These are phyloP conservation scores for Phytomonas sp. DNA, from an alignment of 208 protist genomes.

Conservation along the genomic window DNA sequence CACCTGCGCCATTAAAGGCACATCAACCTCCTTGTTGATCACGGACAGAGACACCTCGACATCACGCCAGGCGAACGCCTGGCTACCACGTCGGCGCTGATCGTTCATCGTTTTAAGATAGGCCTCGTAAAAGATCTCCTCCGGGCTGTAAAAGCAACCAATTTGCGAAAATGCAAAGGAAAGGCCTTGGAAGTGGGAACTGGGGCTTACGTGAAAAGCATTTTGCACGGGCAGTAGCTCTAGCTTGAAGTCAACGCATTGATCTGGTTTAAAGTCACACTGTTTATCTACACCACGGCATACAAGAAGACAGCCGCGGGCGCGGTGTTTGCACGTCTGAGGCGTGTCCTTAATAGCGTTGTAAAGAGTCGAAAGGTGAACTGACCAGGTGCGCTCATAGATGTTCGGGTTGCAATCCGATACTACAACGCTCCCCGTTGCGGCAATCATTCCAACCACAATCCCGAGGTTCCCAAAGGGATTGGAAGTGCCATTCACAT, in stretches of 20 bases:
- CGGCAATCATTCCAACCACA: slow-evolving; percentile 50
- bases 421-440: slow-evolving; percentile 40
- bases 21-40: slow-evolving; percentile 81
- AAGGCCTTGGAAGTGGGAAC: slow-evolving; percentile 78
- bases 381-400: slow-evolving; percentile 72
- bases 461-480: slow-evolving; percentile 72
- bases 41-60: slow-evolving; percentile 84
- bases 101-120: slow-evolving; percentile 85
- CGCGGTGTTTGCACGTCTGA: slow-evolving; percentile 37
- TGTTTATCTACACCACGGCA: slow-evolving; percentile 12
- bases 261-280: slow-evolving; percentile 30
- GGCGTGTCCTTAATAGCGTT: slow-evolving; percentile 43
- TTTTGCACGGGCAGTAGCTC: slow-evolving; percentile 74
- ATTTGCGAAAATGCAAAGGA: slow-evolving; percentile 80
- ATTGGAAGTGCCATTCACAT: slow-evolving; percentile 55
- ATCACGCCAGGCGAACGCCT: slow-evolving; percentile 84
- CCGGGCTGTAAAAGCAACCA: slow-evolving; percentile 77
- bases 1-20: slow-evolving; percentile 68
- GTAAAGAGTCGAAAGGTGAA: slow-evolving; percentile 45
- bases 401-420: slow-evolving; percentile 66
- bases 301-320: slow-evolving; percentile 49
- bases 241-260: slow-evolving; percentile 41
- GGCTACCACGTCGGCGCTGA: slow-evolving; percentile 71
- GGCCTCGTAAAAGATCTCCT: slow-evolving; percentile 88
- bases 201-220: slow-evolving; percentile 77